Evolutionary conservation across 2,329 filamentous ascomycete genomes (phyloP).

Genomic region (Arachnomyces sp.): DNA sequence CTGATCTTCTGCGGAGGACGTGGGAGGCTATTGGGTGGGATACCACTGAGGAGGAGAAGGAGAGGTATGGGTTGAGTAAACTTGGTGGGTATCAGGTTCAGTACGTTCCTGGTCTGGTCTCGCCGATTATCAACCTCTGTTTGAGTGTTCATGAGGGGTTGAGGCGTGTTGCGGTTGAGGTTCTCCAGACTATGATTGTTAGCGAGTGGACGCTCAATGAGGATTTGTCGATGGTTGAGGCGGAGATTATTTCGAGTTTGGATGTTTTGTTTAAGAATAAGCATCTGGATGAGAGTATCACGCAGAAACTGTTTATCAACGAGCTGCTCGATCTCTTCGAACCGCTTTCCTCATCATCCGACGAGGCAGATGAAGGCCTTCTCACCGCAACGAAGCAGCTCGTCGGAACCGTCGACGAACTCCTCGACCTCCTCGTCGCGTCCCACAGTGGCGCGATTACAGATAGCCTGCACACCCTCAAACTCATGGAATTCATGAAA

Average conservation of each 20-base stretch:
- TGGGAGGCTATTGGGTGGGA: slow-evolving; percentile 99
- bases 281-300: slow-evolving; percentile 74
- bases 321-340: slow-evolving; percentile 78
- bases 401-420: slow-evolving; percentile 77
- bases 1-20: slow-evolving; percentile 70
- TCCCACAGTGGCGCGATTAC: slow-evolving; percentile 68
- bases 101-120: slow-evolving; percentile 87
- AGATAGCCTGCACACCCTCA: slow-evolving; percentile 80
- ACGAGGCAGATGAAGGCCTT: slow-evolving; percentile 55
- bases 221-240: slow-evolving; percentile 83
- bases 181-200: slow-evolving; percentile 95
- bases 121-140: slow-evolving; percentile 86
- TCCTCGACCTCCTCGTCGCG: slow-evolving; percentile 81
- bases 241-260: slow-evolving; percentile 90
- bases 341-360: slow-evolving; percentile 52
- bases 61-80: slow-evolving; percentile 67
- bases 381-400: slow-evolving; percentile 69
- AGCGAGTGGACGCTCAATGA: slow-evolving; percentile 96
- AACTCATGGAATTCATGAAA: slow-evolving; percentile 90
- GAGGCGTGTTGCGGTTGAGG: slow-evolving; percentile 80
- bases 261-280: slow-evolving; percentile 86
- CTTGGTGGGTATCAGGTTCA: slow-evolving; percentile 97
- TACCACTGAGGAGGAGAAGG: slow-evolving; percentile 67
- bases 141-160: slow-evolving; percentile 91
- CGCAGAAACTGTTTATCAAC: slow-evolving; percentile 85